A percentile compares a stretch with the other conserved stretches of the same genome.
These are phyloP conservation scores for Parsonsia alboflavescens DNA, from an alignment of 257 asterid species.

Conservation along the genomic window DNA sequence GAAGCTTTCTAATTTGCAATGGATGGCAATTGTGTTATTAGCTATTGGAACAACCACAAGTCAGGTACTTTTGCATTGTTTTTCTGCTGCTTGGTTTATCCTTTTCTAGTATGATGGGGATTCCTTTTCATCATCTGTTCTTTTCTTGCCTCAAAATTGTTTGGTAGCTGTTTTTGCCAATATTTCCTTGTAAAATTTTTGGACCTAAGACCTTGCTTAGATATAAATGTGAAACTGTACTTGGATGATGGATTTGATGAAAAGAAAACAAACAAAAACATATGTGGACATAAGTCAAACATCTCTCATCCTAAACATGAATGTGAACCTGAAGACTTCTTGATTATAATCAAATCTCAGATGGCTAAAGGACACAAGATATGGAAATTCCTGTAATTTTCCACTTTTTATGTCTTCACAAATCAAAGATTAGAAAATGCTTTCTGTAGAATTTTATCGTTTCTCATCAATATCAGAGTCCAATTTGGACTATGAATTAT, in stretches of 20 bases:
- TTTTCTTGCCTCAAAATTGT: background rate
- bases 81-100: background rate
- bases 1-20: conserved; percentile 95
- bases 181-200: background rate
- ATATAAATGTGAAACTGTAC: background rate
- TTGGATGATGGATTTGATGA: background rate
- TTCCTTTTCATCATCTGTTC: background rate
- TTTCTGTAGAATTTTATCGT: background rate
- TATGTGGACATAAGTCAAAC: background rate
- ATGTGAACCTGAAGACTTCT: background rate
- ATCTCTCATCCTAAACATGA: background rate
- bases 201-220: background rate
- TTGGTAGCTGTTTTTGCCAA: background rate
- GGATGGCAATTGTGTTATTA: conserved; percentile 86
- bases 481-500: background rate
- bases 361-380: background rate
- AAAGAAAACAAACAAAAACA: background rate
- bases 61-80: conserved; percentile 49
- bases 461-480: background rate
- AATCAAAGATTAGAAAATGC: background rate
- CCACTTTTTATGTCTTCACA: background rate
- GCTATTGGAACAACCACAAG: conserved; percentile 97
- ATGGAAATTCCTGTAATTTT: background rate
- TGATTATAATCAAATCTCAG: background rate
- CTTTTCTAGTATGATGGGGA: background rate